Base-by-base conservation (phyloP, 2,329 filamentous ascomycete genomes). In the Coniella vitis region DNA sequence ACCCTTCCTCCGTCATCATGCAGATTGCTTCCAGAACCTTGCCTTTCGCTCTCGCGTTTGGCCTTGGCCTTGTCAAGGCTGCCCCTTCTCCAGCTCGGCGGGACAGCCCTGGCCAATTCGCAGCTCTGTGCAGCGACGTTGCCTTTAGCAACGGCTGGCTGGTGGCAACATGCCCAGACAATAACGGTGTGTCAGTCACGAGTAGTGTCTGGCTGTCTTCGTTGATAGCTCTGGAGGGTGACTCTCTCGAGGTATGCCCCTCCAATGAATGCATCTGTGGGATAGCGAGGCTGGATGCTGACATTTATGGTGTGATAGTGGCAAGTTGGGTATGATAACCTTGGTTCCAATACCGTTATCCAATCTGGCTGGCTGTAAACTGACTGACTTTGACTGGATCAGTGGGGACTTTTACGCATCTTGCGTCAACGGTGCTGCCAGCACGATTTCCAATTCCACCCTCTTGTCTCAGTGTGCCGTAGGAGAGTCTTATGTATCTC, bases 151-250 rank as follows among this genome's bases (percentile, higher is more conserved):
- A 41, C 38, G 38, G 38, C 38, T 41, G 38, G 38, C 22, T 41
- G 7, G 38, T 41, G 22, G 38, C 21, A 16, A 31, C 38, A 4
- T 41, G 38, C 17, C n/a, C 38, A 12, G 16, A n/a, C 14, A 25
- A 41, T 3, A 41, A 29, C 12, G 38, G 38, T 2, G 29, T 25
- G 4, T 41, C 38, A n/a, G 29, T 41, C 12, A 41, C 38, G 8
- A 41, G 38, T 2, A 41, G 38, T 31, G 38, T 41, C 4, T 41
- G 38, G 38, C n/a, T 41, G 38, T 41, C 38, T 41, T 41, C 38
- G 13, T 16, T 41, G 9, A 41, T 41, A 10, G 22, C n/a, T 10
- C 9, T 41, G 13, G 22, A 31, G 14, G 10, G 17, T 14, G 8
- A 31, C 38, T 7, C 38, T 8, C 38, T 41, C 22, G 38, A 31